phyloP scores from a whole-genome alignment of 345 rosid genomes.

The Eutrema heterophyllum region DNA sequence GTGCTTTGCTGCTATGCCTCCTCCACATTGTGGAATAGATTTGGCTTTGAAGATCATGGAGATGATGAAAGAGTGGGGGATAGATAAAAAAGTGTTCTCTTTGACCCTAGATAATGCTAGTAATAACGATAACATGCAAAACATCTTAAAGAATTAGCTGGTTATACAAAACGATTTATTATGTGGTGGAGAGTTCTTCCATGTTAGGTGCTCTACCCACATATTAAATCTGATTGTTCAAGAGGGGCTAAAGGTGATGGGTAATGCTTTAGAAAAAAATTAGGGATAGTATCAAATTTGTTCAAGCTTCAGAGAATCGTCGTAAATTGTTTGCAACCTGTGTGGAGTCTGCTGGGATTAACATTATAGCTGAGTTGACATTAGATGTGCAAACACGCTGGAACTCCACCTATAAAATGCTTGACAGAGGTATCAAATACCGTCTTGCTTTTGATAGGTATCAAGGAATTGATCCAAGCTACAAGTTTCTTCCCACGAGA shows the following conservation, averaged over 20 bases:
- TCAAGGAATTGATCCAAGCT: background rate
- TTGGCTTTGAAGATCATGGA: background rate
- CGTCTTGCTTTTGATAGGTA: background rate
- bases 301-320: background rate
- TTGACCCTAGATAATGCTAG: background rate
- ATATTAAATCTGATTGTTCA: background rate
- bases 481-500: background rate
- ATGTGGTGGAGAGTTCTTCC: background rate
- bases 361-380: background rate
- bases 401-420: background rate
- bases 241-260: background rate
- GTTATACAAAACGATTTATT: background rate
- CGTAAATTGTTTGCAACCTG: background rate
- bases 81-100: background rate
- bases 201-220: background rate
- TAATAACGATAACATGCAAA: background rate
- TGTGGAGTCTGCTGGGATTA: background rate
- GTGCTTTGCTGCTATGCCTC: background rate
- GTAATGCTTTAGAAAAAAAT: background rate
- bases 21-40: background rate
- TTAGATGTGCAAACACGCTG: background rate
- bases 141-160: background rate
- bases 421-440: background rate
- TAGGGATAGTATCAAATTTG: background rate
- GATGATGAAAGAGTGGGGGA: background rate